Evolutionary conservation across 2,329 filamentous ascomycete species (phyloP), one percentile per base, ranked within the genome.

Genomic region (Fusarium sp.): DNA sequence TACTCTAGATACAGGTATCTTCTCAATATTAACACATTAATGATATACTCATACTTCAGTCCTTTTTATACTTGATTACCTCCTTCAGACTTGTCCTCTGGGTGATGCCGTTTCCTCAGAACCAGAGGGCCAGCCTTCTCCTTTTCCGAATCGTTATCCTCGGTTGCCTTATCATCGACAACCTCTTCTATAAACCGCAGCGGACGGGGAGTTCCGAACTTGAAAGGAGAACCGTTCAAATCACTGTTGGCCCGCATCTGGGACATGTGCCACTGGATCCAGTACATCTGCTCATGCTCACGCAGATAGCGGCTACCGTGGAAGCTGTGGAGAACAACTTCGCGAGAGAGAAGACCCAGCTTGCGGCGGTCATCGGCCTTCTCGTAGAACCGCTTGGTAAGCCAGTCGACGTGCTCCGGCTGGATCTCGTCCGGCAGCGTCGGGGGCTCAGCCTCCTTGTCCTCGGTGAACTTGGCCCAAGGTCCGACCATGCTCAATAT

Each of bases 281-380:
- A 76, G 48, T 75, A 75, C 72, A 76, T 75, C 30, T 75, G 73
- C 37, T 76, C 70, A 35, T 76, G 73, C 14, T 76, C 73, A 6
- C 73, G 64, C 0, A 75, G 60, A 57, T 75, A 75, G 4, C 72
- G 70, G 35, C 61, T 74, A 1, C 72, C 73, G 54, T 75, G 73
- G 32, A 75, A 75, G 35, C 73, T 75, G 43, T 73, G 59, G 4
- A 75, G 58, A 2, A 75, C 73, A 7, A 68, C 69, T 23, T 75
- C 50, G 1, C 72, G 72, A 6, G 73, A 75, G 16, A 75, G 50
- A 30, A 68, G 27, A 5, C 73, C 72, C 4, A 75, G 48, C n/a
- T 73, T 67, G 13, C 73, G 64, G 2, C 72, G 56, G 45, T 75
- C 63, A 1, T 65, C 37, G 7, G 66, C 54, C 62, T 68, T 75